Evolutionary conservation across 352 stramenopile genomes (phyloP), one percentile per base, ranked within the genome.

Genomic region (Peronospora destructor): DNA sequence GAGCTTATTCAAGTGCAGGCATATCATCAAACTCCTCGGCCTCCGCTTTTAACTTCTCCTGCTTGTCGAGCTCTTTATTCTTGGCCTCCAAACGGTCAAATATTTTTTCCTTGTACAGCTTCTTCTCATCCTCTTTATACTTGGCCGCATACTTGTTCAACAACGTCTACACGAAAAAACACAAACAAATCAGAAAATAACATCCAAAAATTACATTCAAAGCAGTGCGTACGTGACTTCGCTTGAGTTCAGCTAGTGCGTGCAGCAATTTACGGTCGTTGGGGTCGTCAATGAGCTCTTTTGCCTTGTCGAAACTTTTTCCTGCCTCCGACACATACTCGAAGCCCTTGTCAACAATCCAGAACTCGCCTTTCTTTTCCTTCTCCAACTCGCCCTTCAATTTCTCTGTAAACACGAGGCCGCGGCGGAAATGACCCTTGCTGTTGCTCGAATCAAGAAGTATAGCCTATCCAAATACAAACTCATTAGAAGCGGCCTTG

Each of bases 71-170:
- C 26, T 69, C 59, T 53, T 85, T 84, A 66, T 93, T 93, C 57
- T 88, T 87, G 36, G 75, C 79, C 43, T 90, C 57, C 59, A 93
- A 72, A 17, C 79, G 75, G 32, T 88, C 78, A 47, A 93, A 91
- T 47, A 93, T 93, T 59, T 91, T 89, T 41, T 93, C 82, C 46
- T 88, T 89, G 70, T 91, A 91, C 48, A 93, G 53, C 59, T 86
- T 91, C 59, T 91, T 93, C 62, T 93, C 79, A 21, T 84, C 73
- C 64, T 91, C 73, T 52, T 88, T 88, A 67, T 93, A 93, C 30
- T 83, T 84, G 13, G 62, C 53, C 1, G 69, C 66, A 42, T 75
- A 85, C 45, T 85, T 71, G 28, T 59, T 53, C 43, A 93, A 47
- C 38, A 78, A n/a, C 14, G 66, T 64, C 61, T 85, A 43, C 26